Evolutionary conservation across 2,329 filamentous ascomycete species (phyloP).

Genomic region (Xylaria digitata): DNA sequence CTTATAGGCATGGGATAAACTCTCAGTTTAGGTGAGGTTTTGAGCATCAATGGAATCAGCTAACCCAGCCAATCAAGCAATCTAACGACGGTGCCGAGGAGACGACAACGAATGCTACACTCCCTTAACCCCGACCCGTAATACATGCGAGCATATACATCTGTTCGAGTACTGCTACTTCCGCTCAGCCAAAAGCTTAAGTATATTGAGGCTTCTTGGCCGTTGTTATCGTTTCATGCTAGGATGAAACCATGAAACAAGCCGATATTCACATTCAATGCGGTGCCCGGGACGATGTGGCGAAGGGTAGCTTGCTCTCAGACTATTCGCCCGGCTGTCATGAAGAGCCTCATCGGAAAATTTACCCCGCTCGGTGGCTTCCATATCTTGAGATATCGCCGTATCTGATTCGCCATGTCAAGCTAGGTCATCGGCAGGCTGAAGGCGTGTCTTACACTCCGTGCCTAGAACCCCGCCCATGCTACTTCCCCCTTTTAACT

Average conservation of each 20-base stretch:
- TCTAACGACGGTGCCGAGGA: not conserved
- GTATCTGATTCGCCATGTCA: conserved; percentile 24
- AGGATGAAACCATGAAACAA: not conserved
- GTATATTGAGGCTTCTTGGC: conserved; percentile 6
- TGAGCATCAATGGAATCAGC: not conserved
- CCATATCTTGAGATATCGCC: not conserved
- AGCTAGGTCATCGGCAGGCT: conserved; percentile 15
- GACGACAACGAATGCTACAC: not conserved
- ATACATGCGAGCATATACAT: not conserved
- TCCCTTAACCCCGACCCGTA: not conserved
- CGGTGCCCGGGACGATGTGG: not conserved
- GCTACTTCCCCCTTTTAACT: conserved; percentile 7
- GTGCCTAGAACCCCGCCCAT: conserved; percentile 7
- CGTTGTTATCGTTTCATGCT: not conserved
- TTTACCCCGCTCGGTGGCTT: conserved; percentile 37
- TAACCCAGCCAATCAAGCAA: not conserved
- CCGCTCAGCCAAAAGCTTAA: not conserved
- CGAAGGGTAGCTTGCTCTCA: not conserved
- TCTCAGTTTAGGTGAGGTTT: not conserved
- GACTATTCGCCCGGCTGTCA: conserved; percentile 10
- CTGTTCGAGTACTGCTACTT: conserved; percentile 20
- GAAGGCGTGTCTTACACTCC: conserved; percentile 20
- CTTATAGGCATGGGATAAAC: not conserved
- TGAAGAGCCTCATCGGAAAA: conserved; percentile 30
- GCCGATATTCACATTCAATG: conserved; percentile 1